phyloP scores from a whole-genome alignment of 139 green algal genomes.

The Chlamydomonas sp. region DNA sequence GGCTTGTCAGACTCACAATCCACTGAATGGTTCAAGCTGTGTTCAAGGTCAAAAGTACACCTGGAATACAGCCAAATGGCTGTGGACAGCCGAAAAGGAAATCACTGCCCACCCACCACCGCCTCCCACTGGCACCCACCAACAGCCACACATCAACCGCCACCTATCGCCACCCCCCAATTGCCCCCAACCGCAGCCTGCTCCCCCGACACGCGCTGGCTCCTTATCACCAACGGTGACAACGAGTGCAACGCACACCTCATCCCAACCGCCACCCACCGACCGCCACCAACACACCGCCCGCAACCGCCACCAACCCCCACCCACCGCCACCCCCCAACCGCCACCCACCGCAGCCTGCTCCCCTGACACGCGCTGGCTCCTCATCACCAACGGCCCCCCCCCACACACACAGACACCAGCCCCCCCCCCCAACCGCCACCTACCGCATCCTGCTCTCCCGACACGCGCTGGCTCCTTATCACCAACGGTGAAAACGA shows the following conservation, averaged over 20 bases:
- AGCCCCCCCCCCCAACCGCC: not conserved
- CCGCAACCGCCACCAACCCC: too few relatives aligned
- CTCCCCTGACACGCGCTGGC: not conserved
- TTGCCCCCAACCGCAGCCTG: conserved; percentile 41
- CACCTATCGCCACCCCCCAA: not conserved
- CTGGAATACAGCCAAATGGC: too few relatives aligned
- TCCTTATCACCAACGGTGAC: conserved; percentile 78
- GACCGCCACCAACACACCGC: too few relatives aligned
- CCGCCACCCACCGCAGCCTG: not conserved
- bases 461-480: not conserved
- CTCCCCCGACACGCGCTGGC: conserved; percentile 46
- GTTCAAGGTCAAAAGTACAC: too few relatives aligned
- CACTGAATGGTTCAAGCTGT: too few relatives aligned
- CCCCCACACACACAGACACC: not conserved
- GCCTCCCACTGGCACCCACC: too few relatives aligned
- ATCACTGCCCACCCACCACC: not conserved
- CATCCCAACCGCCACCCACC: conserved; percentile 15
- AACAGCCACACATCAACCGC: not conserved
- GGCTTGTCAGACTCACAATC: too few relatives aligned
- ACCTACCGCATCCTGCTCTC: not conserved
- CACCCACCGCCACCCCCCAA: not conserved
- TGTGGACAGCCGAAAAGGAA: too few relatives aligned
- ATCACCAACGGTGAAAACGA: conserved; percentile 49
- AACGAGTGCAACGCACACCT: conserved; percentile 67
- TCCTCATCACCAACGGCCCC: not conserved